Conservation (phyloP, 2,329 filamentous ascomycete species). For the Phialophora chinensis region DNA sequence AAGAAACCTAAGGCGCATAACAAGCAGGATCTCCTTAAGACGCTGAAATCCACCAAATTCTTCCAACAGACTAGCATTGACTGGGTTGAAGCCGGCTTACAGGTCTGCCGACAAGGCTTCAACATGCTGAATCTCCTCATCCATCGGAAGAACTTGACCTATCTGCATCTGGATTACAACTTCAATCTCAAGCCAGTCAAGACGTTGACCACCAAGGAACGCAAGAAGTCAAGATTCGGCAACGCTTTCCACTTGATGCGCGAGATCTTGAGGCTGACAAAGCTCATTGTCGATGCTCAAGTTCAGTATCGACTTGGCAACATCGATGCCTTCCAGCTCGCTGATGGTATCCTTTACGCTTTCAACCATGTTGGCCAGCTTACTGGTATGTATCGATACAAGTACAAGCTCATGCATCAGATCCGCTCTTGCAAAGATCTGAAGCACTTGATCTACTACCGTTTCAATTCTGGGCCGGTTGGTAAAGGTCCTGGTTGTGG, state of each 20-base stretch:
- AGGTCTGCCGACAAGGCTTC: slow-evolving; percentile 97
- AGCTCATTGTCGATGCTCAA: slow-evolving; percentile 97
- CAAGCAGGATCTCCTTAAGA: slow-evolving; percentile 88
- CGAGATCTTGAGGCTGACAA: slow-evolving; percentile 92
- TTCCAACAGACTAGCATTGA: slow-evolving; percentile 99
- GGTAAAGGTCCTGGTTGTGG: slow-evolving; percentile 97
- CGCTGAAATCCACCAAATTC: slow-evolving; percentile 95
- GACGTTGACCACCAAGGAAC: slow-evolving; percentile 96
- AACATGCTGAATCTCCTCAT: slow-evolving; percentile 99
- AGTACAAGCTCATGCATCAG: slow-evolving; percentile 99
- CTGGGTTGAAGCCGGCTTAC: slow-evolving; percentile 97
- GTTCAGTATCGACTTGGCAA: slow-evolving; percentile 97
- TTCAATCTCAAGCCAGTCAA: slow-evolving; percentile 99
- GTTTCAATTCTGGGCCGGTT: slow-evolving; percentile 95
- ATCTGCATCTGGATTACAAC: slow-evolving; percentile 98
- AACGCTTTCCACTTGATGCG: slow-evolving; percentile 99
- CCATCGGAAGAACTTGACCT: slow-evolving; percentile 97
- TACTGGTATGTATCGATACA: slow-evolving; percentile 99
- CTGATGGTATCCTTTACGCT: slow-evolving; percentile 97
- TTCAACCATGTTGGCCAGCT: slow-evolving; percentile 99
- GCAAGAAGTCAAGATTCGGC: slow-evolving; percentile 98
- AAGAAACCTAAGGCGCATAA: slow-evolving; percentile 94
- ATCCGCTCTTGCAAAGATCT: slow-evolving; percentile 98
- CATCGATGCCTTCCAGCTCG: slow-evolving; percentile 97
- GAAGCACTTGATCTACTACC: slow-evolving; percentile 99